These are phyloP conservation scores for Citrus hindsii DNA, from an alignment of 345 rosid species.

Conservation along the genomic window DNA sequence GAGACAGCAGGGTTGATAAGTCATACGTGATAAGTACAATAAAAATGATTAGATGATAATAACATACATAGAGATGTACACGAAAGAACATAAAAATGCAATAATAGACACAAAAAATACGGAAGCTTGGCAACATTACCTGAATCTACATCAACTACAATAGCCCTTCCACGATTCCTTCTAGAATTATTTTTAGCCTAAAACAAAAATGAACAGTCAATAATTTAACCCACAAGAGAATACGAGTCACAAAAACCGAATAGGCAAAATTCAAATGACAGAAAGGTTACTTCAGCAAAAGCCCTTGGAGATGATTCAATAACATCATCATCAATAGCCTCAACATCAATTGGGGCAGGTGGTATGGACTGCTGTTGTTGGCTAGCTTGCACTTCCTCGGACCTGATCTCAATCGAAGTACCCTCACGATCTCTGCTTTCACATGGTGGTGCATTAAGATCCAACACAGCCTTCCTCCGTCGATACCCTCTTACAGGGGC, in stretches of 20 bases:
- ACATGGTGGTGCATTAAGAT: conserved; percentile 48
- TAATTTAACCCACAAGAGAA: conserved; percentile 3
- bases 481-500: conserved; percentile 45
- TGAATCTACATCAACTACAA: conserved; percentile 64
- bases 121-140: conserved; percentile 31
- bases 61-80: not conserved
- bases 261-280: not conserved
- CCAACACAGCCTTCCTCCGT: conserved; percentile 46
- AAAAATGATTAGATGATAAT: not conserved
- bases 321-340: conserved; percentile 81
- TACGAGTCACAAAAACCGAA: not conserved
- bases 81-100: not conserved
- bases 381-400: conserved; percentile 17
- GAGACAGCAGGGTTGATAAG: not conserved
- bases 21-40: not conserved
- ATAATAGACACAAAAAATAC: not conserved
- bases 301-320: conserved; percentile 69
- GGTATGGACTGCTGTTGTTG: conserved; percentile 29
- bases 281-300: conserved; percentile 58
- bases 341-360: conserved; percentile 55
- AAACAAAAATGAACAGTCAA: conserved; percentile 18
- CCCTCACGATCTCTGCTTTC: conserved; percentile 60
- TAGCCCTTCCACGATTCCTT: conserved; percentile 36
- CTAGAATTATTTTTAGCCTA: conserved; percentile 78
- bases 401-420: conserved; percentile 37